Conservation (phyloP, 805 yeast genomes). For the Saccharomycopsis babjevae region DNA sequence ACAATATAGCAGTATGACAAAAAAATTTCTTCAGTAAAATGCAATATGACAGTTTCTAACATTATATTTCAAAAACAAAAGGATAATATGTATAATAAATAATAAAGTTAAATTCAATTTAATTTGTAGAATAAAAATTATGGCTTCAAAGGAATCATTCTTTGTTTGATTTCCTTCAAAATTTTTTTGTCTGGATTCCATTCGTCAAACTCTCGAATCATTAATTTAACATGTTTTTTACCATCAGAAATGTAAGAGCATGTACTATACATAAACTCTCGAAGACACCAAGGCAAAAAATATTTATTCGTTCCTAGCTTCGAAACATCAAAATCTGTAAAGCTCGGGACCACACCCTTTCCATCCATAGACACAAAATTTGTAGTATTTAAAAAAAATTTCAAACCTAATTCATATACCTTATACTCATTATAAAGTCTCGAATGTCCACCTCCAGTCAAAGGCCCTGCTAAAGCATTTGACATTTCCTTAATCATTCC, state of each 20-base stretch:
- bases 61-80: no score
- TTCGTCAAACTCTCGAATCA: constrained; percentile 61
- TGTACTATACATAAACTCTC: constrained; percentile 69
- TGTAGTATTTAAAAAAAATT: constrained; percentile 50
- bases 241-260: constrained; percentile 37
- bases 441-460: constrained; percentile 95
- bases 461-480: constrained; percentile 69
- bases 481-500: constrained; percentile 81
- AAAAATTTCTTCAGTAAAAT: neutral
- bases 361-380: neutral
- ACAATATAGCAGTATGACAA: constrained; percentile 29
- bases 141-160: constrained; percentile 46
- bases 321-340: constrained; percentile 32
- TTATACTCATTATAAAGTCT: constrained; percentile 73
- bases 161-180: constrained; percentile 73
- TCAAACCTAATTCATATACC: constrained; percentile 74
- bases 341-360: neutral
- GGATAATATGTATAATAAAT: no score
- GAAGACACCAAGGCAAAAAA: constrained; percentile 84
- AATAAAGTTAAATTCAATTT: no score
- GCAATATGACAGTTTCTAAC: neutral
- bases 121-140: constrained; percentile 1
- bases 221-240: constrained; percentile 44
- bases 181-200: constrained; percentile 86
- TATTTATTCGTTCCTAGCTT: constrained; percentile 71